These are phyloP conservation scores for Combretum micranthum DNA, from an alignment of 345 rosid species.

Conservation along the genomic window DNA sequence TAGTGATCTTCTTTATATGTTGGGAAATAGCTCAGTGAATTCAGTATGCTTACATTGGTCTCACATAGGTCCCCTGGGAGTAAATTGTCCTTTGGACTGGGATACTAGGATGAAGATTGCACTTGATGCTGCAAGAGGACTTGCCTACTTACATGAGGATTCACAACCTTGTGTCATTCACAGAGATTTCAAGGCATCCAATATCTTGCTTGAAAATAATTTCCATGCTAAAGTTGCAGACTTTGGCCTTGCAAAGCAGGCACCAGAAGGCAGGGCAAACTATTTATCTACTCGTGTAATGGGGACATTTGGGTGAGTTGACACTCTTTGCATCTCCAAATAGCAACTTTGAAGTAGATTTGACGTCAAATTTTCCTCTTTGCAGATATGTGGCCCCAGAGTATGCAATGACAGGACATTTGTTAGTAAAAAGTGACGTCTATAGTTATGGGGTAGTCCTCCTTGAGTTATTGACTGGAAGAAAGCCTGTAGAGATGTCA, in stretches of 20 bases:
- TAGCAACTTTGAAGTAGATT: background rate
- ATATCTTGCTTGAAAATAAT: slow-evolving; percentile 90
- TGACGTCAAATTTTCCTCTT: slow-evolving; percentile 1
- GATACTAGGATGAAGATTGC: slow-evolving; percentile 98
- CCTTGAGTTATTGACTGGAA: slow-evolving; percentile 89
- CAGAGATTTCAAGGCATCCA: slow-evolving; percentile 97
- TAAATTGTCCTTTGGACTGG: slow-evolving; percentile 94
- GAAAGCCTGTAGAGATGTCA: slow-evolving; percentile 96
- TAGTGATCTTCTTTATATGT: too few relatives aligned
- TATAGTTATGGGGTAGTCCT: slow-evolving; percentile 98
- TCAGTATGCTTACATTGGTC: slow-evolving; percentile 1
- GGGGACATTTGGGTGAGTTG: slow-evolving; percentile 97
- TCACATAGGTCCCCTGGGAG: slow-evolving; percentile 77
- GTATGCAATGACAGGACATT: slow-evolving; percentile 99
- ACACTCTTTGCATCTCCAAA: slow-evolving; percentile 11
- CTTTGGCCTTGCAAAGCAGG: slow-evolving; percentile 98
- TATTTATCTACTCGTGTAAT: slow-evolving; percentile 95
- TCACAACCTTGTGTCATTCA: slow-evolving; percentile 98
- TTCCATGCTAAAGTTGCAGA: slow-evolving; percentile 97
- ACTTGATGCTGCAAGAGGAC: slow-evolving; percentile 99
- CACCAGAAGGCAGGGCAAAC: slow-evolving; percentile 97
- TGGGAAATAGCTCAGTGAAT: too few relatives aligned
- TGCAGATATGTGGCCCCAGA: slow-evolving; percentile 96
- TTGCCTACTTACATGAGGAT: slow-evolving; percentile 94
- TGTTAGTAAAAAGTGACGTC: slow-evolving; percentile 94